Base-by-base conservation (phyloP, 202 grass and related monocot genomes). In the Schoenoplectus tabernaemontani region DNA sequence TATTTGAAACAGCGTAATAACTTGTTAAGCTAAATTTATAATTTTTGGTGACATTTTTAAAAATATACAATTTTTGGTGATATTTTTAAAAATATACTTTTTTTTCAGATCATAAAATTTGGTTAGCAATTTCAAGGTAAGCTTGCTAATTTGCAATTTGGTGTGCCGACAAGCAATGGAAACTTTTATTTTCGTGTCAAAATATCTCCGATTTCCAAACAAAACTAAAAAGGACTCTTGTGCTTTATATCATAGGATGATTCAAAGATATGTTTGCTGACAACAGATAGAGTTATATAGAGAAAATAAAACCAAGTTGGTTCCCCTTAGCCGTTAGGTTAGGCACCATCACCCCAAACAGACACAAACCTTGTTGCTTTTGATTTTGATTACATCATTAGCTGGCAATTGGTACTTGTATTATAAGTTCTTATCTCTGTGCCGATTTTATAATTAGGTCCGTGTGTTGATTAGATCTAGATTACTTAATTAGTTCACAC, bases 381-480 rank as follows among this genome's bases (percentile, higher is more conserved):
- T 68, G 19, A 28, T 72, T 72, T 72, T 72, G 43, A 23, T 50
- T 16, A 50, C 43, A 43, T 50, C 44, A 72, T 72, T 72, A 9
- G 68, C 32, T 50, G 68, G 68, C 11, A 48, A 11, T 72, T 80
- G 68, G 41, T 9, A 16, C 42, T 30, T 83, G 34, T 39, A 78
- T 64, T 9, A 56, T 76, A 28, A 81, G 63, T 71, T 32, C 57
- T 82, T 81, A 51, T 64, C 26, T 81, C 30, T 69, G 44, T 1
- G n/a, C 80, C 13, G 48, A 16, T 71, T 57, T 46, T 5, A 77
- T 44, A 57, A 54, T 82, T 82, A 70, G 56, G 61, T 19, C 38
- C 7, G 66, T 64, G 16, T 76, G 48, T 48, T 65, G 37, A 78
- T 23, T 57, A 16, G 43, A n/a, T n/a, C n/a, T n/a, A n/a, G n/a